These are phyloP conservation scores for Aristolochia contorta DNA, from an alignment of 164 flowering plant genomes.

Conservation along the genomic window DNA sequence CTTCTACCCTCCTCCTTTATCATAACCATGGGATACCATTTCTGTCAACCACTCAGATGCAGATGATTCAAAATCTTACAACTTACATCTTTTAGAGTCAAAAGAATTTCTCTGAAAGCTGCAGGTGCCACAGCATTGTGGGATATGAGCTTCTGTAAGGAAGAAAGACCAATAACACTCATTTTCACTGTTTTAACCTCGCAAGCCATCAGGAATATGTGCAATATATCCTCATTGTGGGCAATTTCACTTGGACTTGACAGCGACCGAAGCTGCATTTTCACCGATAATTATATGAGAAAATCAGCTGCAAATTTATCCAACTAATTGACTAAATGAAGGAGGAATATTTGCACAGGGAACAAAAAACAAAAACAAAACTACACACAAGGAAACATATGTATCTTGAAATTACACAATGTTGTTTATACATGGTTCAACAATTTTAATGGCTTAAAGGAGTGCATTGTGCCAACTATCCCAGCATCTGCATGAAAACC, in stretches of 20 bases:
- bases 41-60: no score
- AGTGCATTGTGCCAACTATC: no score
- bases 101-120: conserved; percentile 73
- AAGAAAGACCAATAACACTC: conserved; percentile 92
- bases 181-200: conserved; percentile 76
- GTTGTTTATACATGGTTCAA: no score
- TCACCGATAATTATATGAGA: conserved; percentile 6
- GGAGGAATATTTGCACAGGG: no score
- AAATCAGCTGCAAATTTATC: no score
- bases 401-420: no score
- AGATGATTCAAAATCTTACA: not conserved
- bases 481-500: no score
- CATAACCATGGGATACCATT: not conserved
- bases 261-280: conserved; percentile 73
- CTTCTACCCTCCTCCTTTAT: not conserved
- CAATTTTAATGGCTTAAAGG: no score
- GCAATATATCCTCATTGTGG: conserved; percentile 78
- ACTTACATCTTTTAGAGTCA: conserved; percentile 81
- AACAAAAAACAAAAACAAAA: no score
- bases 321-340: no score
- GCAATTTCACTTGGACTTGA: conserved; percentile 77
- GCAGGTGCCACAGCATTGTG: conserved; percentile 84
- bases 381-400: no score
- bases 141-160: conserved; percentile 89
- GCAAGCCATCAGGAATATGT: conserved; percentile 89